These are phyloP conservation scores for Diaporthe caulivora DNA, from an alignment of 2,329 filamentous ascomycete genomes.

Conservation along the genomic window DNA sequence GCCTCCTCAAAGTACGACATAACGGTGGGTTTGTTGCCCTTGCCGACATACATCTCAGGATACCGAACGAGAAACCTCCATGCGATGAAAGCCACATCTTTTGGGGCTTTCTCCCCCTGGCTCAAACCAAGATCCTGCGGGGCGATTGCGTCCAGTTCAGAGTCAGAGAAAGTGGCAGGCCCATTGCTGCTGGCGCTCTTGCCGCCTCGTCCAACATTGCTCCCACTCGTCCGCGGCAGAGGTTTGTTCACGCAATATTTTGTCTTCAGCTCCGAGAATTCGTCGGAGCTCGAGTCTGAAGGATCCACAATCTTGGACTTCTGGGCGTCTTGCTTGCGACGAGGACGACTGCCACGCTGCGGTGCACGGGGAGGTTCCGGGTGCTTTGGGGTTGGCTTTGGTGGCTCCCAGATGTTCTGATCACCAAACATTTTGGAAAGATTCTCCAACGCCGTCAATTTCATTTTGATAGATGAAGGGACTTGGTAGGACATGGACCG, in stretches of 20 bases:
- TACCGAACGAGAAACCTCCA: slow-evolving; percentile 69
- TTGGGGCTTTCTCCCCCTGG: slow-evolving; percentile 45
- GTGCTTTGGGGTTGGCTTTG: neutral
- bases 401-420: slow-evolving; percentile 32
- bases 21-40: slow-evolving; percentile 62
- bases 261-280: neutral
- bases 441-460: slow-evolving; percentile 19
- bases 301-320: neutral
- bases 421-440: slow-evolving; percentile 27
- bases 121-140: slow-evolving; percentile 40
- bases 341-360: neutral
- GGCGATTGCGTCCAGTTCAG: slow-evolving; percentile 20
- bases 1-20: slow-evolving; percentile 66
- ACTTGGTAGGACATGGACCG: no score
- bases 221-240: neutral
- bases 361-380: neutral
- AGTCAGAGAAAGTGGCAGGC: neutral
- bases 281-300: slow-evolving; percentile 9
- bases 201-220: neutral
- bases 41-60: slow-evolving; percentile 69
- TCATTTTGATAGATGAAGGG: neutral
- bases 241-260: slow-evolving; percentile 13
- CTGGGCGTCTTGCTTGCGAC: neutral
- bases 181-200: neutral
- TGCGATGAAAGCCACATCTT: slow-evolving; percentile 57